Base-by-base conservation (phyloP, 2,329 filamentous ascomycete species). In the Helotiales sp. region DNA sequence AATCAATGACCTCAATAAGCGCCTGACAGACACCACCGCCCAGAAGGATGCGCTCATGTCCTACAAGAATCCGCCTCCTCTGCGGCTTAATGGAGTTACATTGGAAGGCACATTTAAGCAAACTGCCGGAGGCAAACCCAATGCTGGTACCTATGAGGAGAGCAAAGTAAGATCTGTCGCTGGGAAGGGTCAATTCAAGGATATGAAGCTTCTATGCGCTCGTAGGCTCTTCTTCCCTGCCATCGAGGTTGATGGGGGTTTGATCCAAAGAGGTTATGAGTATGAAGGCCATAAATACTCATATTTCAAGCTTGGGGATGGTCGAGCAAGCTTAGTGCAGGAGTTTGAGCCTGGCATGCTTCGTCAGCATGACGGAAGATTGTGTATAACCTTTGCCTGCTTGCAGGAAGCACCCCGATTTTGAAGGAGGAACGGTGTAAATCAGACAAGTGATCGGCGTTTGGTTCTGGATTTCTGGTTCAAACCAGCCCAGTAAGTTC, bases 181-280 rank as follows among this genome's bases (percentile, higher is more conserved):
- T 1, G n/a, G 29, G 2, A 49, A 52, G 3, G 42, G 29, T 12
- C 54, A 22, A 12, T 46, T 46, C 15, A 10, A 29, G 17, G 38
- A 42, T 5, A 30, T 47, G 27, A 46, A 52, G 24, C 52, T 57
- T 19, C 15, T 24, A 2, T 29, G 29, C 12, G 36, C 31, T 4
- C 54, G 44, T 10, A 46, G 47, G 7, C n/a, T 57, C 8, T 27
- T 42, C 3, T 46, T 52, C 15, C 19, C 24, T 5, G 38, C 13
- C 6, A 47, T 57, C 13, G 30, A 42, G 4, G 48, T 52, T 9
- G 36, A 42, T 24, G 54, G 54, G 54, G 42, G 53, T 44, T 38
- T 57, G 9, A 27, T 55, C 30, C 55, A 53, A 9, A 9, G 3
- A 44, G 25, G 49, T 33, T 56, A 27, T 53, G 40, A 44, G 6